Evolutionary conservation across 2,329 filamentous ascomycete genomes (phyloP).

Genomic region (Beauveria varroae): DNA sequence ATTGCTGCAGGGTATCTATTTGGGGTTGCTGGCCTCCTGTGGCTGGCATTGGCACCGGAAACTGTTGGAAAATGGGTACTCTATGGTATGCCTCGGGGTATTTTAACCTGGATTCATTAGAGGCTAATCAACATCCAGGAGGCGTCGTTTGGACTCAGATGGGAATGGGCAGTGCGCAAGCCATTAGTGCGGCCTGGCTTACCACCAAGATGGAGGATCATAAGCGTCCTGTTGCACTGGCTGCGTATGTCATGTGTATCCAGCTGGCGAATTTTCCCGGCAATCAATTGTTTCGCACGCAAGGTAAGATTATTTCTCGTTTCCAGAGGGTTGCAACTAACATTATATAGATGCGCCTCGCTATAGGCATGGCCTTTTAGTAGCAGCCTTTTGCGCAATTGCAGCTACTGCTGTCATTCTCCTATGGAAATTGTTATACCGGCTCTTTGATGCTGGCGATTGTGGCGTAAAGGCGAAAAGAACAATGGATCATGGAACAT

Average conservation of each 20-base stretch:
- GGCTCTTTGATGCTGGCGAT: slow-evolving; percentile 21
- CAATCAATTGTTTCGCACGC: slow-evolving; percentile 21
- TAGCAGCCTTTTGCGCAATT: slow-evolving; percentile 20
- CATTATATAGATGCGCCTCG: slow-evolving; percentile 18
- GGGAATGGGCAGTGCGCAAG: slow-evolving; percentile 24
- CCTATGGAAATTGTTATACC: slow-evolving; percentile 23
- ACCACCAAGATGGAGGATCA: slow-evolving; percentile 22
- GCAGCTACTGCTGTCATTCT: slow-evolving; percentile 19
- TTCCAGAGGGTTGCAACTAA: too few species aligned
- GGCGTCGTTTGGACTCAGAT: slow-evolving; percentile 25
- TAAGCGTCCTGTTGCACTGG: slow-evolving; percentile 21
- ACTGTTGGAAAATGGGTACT: slow-evolving; percentile 19
- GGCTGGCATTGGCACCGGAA: slow-evolving; percentile 20
- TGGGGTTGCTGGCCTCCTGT: slow-evolving; percentile 20
- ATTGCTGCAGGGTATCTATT: slow-evolving; percentile 21
- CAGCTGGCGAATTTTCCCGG: slow-evolving; percentile 24
- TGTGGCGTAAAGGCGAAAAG: slow-evolving; percentile 16
- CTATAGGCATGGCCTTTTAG: slow-evolving; percentile 19
- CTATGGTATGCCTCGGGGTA: slow-evolving; percentile 14
- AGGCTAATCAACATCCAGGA: slow-evolving; percentile 11
- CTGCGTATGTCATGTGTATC: slow-evolving; percentile 25
- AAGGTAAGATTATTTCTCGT: slow-evolving; percentile 15
- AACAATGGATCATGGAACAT: too few species aligned
- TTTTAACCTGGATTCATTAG: too few species aligned
- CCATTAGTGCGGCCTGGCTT: slow-evolving; percentile 24